phyloP scores from a whole-genome alignment of 2,329 filamentous ascomycete species.

The Ceratocystis lukuohia region DNA sequence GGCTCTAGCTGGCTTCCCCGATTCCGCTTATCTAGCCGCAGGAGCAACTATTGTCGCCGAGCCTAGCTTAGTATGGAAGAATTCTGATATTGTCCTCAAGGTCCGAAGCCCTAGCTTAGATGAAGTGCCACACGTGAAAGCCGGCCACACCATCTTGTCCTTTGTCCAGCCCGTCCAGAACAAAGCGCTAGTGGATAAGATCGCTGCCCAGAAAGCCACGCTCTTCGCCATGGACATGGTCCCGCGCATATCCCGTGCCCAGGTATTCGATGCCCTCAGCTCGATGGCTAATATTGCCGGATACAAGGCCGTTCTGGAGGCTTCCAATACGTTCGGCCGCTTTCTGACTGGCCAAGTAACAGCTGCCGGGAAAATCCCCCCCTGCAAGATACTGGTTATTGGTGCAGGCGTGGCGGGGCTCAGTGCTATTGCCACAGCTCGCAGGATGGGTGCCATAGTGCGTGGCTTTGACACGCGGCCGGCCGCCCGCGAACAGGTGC shows the following conservation, averaged over 20 bases:
- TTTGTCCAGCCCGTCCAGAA: slow-evolving; percentile 77
- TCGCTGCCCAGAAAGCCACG: slow-evolving; percentile 58
- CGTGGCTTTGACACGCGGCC: slow-evolving; percentile 82
- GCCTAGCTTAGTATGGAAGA: slow-evolving; percentile 53
- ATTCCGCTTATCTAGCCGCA: slow-evolving; percentile 61
- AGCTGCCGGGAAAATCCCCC: slow-evolving; percentile 78
- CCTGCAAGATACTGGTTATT: slow-evolving; percentile 80
- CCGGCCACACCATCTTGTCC: slow-evolving; percentile 63
- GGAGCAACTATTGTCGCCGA: slow-evolving; percentile 65
- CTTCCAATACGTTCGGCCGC: slow-evolving; percentile 76
- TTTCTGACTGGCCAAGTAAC: slow-evolving; percentile 85
- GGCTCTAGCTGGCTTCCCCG: slow-evolving; percentile 59
- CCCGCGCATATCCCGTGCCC: slow-evolving; percentile 75
- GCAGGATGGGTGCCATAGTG: slow-evolving; percentile 76
- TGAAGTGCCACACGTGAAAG: slow-evolving; percentile 55
- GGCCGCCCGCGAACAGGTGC: slow-evolving; percentile 78
- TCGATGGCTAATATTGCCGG: slow-evolving; percentile 93
- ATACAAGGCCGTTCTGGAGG: slow-evolving; percentile 83
- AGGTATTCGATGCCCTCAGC: slow-evolving; percentile 76
- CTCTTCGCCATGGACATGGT: slow-evolving; percentile 89
- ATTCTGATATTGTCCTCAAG: slow-evolving; percentile 70
- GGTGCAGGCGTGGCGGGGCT: slow-evolving; percentile 80
- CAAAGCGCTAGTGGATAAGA: slow-evolving; percentile 56
- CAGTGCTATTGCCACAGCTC: slow-evolving; percentile 75
- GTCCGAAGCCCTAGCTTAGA: slow-evolving; percentile 60